Evolutionary conservation across 371 early-diverging fungal species (phyloP).

Genomic region (Rhizopus sp.): DNA sequence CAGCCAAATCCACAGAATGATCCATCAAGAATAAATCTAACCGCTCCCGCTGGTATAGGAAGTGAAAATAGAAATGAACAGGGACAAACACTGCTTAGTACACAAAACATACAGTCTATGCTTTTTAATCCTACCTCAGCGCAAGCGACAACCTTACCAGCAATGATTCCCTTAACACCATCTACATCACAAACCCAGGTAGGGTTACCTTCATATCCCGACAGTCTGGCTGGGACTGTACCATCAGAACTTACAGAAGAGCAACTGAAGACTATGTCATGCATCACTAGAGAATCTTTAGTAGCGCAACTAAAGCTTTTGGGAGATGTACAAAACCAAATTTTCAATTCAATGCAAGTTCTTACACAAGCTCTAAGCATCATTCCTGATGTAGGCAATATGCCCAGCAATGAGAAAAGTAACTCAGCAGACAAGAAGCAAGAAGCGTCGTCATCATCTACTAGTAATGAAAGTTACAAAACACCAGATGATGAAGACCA

Average conservation of each 20-base stretch:
- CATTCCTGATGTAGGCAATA: constrained; percentile 29
- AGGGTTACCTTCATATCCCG: constrained; percentile 16
- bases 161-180: constrained; percentile 39
- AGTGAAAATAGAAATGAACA: neutral
- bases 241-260: constrained; percentile 56
- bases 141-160: constrained; percentile 18
- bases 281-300: constrained; percentile 57
- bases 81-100: neutral
- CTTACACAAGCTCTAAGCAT: constrained; percentile 58
- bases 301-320: constrained; percentile 59
- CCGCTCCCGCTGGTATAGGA: neutral
- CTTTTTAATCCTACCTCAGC: constrained; percentile 4
- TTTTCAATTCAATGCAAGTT: constrained; percentile 59
- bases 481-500: neutral
- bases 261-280: constrained; percentile 57
- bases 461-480: neutral
- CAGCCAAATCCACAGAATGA: constrained; percentile 15
- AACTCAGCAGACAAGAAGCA: neutral
- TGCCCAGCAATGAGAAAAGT: neutral
- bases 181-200: neutral
- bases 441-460: neutral
- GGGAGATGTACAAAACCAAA: constrained; percentile 63
- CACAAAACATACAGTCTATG: neutral
- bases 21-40: neutral
- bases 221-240: constrained; percentile 13